Percentiles rank a stretch among this genome's conserved stretches.
Evolutionary conservation across 1,284 basidiomycete species (phyloP).

Genomic region (Porogramme epimiltina): DNA sequence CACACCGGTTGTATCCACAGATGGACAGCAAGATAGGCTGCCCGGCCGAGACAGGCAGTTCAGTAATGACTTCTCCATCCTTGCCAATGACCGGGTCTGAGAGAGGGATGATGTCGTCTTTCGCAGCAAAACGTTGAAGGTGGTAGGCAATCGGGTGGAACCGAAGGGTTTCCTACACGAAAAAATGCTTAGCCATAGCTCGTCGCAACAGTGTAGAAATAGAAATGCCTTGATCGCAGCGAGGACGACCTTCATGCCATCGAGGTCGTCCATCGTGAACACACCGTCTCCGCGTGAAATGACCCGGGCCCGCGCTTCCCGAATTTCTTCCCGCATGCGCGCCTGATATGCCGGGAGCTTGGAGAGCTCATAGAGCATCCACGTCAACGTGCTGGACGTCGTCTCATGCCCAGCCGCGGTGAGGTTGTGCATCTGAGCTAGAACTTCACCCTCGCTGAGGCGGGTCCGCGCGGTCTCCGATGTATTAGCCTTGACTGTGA

Average conservation of each 20-base stretch:
- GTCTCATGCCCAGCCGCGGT: slow-evolving; percentile 30
- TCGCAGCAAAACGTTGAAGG: slow-evolving; percentile 32
- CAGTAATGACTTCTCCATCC: slow-evolving; percentile 32
- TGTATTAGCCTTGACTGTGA: slow-evolving; percentile 54
- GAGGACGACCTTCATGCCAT: slow-evolving; percentile 27
- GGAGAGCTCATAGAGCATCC: slow-evolving; percentile 33
- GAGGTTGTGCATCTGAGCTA: slow-evolving; percentile 52
- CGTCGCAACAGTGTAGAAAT: too few relatives aligned
- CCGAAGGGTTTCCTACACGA: slow-evolving; percentile 39
- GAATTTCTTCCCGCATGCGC: slow-evolving; percentile 31
- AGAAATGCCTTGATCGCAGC: slow-evolving; percentile 14
- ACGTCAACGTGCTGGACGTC: slow-evolving; percentile 28
- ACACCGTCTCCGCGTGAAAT: slow-evolving; percentile 27
- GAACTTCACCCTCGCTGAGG: slow-evolving; percentile 46
- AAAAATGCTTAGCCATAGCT: neutral
- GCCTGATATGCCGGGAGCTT: slow-evolving; percentile 31
- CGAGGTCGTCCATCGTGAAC: slow-evolving; percentile 32
- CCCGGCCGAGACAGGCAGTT: slow-evolving; percentile 40
- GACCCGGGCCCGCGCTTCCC: slow-evolving; percentile 18
- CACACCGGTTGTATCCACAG: slow-evolving; percentile 35
- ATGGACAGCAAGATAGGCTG: slow-evolving; percentile 34
- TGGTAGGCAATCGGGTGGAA: slow-evolving; percentile 37
- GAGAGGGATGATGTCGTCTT: slow-evolving; percentile 42
- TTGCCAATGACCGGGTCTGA: slow-evolving; percentile 34
- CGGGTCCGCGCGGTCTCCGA: slow-evolving; percentile 44